phyloP scores from a whole-genome alignment of 2,329 filamentous ascomycete species.

The Pseudocercospora vitis region DNA sequence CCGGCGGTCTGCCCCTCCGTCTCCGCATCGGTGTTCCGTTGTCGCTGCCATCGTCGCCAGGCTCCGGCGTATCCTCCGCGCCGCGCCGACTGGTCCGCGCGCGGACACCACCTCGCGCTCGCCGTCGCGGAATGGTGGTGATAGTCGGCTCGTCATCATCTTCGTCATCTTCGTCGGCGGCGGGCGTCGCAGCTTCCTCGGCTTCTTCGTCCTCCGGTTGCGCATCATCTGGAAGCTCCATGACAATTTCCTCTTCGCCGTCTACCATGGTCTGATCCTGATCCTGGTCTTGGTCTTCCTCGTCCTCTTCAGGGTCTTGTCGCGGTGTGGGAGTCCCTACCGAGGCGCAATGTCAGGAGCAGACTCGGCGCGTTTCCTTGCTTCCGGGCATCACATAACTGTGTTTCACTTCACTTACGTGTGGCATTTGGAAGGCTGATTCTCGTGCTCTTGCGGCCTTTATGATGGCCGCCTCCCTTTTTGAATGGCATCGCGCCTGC shows the following conservation, averaged over 20 bases:
- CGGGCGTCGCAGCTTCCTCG: constrained; percentile 30
- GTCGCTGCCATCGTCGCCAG: constrained; percentile 48
- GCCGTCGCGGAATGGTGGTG: constrained; percentile 42
- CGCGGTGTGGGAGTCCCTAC: constrained; percentile 32
- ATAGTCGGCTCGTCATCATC: constrained; percentile 35
- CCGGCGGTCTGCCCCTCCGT: constrained; percentile 50
- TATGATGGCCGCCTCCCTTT: constrained; percentile 29
- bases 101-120: constrained; percentile 38
- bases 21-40: constrained; percentile 52
- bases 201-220: constrained; percentile 28
- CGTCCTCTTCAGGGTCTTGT: constrained; percentile 32
- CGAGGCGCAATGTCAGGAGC: constrained; percentile 10
- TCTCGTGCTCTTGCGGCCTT: constrained; percentile 28
- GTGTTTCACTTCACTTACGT: constrained; percentile 18
- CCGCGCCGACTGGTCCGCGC: constrained; percentile 30
- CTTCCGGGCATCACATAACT: constrained; percentile 5
- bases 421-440: constrained; percentile 24
- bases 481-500: constrained; percentile 31
- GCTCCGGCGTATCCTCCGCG: constrained; percentile 64
- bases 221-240: constrained; percentile 25
- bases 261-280: constrained; percentile 34
- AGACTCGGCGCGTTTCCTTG: background rate
- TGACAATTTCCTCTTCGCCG: constrained; percentile 29
- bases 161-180: constrained; percentile 33
- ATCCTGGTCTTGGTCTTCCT: constrained; percentile 33